Evolutionary conservation across 1,284 basidiomycete genomes (phyloP).

Genomic region (Schizopora paradoxa): DNA sequence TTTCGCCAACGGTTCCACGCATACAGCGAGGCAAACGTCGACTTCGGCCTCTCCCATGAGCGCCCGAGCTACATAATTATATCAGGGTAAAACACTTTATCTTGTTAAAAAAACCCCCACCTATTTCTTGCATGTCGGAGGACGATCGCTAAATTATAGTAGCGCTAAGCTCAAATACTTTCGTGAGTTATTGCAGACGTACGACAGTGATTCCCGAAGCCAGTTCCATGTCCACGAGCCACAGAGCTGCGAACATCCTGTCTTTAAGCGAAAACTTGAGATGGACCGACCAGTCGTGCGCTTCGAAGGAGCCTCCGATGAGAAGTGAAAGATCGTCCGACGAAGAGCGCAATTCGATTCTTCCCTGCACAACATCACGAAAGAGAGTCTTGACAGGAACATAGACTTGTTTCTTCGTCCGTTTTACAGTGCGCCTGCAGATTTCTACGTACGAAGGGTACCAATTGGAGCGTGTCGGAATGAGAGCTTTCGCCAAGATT

Average conservation of each 20-base stretch:
- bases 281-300: constrained; percentile 9
- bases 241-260: not conserved
- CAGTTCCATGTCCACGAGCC: constrained; percentile 8
- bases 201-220: constrained; percentile 5
- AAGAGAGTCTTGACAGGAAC: constrained; percentile 2
- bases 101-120: too few species aligned
- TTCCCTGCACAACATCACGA: constrained; percentile 9
- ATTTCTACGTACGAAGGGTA: constrained; percentile 7
- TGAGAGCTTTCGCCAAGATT: constrained; percentile 11
- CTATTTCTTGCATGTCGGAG: too few species aligned
- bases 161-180: not conserved
- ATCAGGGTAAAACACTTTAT: too few species aligned
- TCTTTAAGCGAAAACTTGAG: constrained; percentile 1
- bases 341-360: constrained; percentile 9
- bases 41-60: too few species aligned
- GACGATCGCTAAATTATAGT: not conserved
- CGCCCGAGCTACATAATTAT: too few species aligned
- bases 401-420: not conserved
- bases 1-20: not conserved
- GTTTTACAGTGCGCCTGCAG: not conserved
- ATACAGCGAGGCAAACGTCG: not conserved
- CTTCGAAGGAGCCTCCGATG: constrained; percentile 1
- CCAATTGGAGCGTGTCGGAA: constrained; percentile 13
- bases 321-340: constrained; percentile 9
- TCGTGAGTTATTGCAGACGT: not conserved